These are phyloP conservation scores for Heterobasidion occidentale DNA, from an alignment of 1,284 basidiomycete species.

Conservation along the genomic window DNA sequence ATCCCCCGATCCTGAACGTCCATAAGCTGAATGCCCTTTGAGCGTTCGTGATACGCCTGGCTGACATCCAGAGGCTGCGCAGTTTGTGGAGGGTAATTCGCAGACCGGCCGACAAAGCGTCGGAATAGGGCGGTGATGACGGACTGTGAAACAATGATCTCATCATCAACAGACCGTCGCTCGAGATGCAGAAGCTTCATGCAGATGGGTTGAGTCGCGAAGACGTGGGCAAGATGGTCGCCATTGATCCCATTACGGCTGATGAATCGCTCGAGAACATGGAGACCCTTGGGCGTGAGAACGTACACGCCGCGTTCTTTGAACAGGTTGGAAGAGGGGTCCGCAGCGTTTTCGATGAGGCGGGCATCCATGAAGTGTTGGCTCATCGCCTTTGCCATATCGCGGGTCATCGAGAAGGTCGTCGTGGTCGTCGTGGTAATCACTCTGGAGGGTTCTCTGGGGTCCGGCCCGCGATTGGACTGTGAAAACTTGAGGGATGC, in stretches of 20 bases:
- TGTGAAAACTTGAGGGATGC: slow-evolving; percentile 98
- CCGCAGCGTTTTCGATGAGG: slow-evolving; percentile 93
- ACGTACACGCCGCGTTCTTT: slow-evolving; percentile 96
- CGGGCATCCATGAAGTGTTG: slow-evolving; percentile 99
- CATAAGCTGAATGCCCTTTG: slow-evolving; percentile 68
- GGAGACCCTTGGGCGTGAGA: slow-evolving; percentile 95
- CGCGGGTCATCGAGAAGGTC: slow-evolving; percentile 98
- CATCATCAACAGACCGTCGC: slow-evolving; percentile 87
- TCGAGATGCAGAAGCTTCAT: slow-evolving; percentile 98
- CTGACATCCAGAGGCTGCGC: slow-evolving; percentile 53
- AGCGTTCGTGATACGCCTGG: slow-evolving; percentile 71
- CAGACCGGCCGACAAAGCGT: slow-evolving; percentile 82
- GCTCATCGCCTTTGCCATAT: slow-evolving; percentile 99
- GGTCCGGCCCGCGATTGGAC: slow-evolving; percentile 96
- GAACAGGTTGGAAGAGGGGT: slow-evolving; percentile 83
- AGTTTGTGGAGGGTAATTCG: slow-evolving; percentile 62
- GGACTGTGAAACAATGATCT: slow-evolving; percentile 91
- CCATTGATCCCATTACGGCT: slow-evolving; percentile 97
- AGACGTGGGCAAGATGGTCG: slow-evolving; percentile 87
- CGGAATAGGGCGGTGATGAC: slow-evolving; percentile 95
- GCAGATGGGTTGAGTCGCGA: slow-evolving; percentile 92
- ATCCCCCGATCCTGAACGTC: slow-evolving; percentile 58
- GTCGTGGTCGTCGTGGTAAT: slow-evolving; percentile 99
- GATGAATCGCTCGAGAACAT: slow-evolving; percentile 98
- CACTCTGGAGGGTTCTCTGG: slow-evolving; percentile 93